Conservation (phyloP, 1,284 basidiomycete species). For the Moesziomyces parantarcticus region DNA sequence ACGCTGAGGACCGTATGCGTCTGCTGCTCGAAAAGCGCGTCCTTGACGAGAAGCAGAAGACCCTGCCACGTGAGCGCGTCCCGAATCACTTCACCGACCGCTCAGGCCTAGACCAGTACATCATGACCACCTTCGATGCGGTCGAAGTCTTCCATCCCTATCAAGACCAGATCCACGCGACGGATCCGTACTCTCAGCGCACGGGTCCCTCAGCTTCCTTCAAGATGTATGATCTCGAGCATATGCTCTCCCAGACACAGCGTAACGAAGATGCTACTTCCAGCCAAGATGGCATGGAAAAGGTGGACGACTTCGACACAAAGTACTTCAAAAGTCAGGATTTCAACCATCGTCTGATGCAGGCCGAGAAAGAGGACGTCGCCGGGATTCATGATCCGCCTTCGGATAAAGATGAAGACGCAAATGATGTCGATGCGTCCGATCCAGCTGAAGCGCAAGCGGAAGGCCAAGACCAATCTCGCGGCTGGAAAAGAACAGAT, state of each 20-base stretch:
- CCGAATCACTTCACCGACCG: slow-evolving; percentile 44
- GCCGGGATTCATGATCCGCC: slow-evolving; percentile 28
- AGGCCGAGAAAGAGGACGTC: slow-evolving; percentile 52
- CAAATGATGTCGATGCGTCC: not conserved
- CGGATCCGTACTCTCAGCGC: slow-evolving; percentile 43
- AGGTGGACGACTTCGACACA: slow-evolving; percentile 57
- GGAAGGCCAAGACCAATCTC: slow-evolving; percentile 1
- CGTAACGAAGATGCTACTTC: slow-evolving; percentile 58
- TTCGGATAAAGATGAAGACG: slow-evolving; percentile 34
- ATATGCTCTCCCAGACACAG: slow-evolving; percentile 50
- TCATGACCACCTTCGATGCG: slow-evolving; percentile 89
- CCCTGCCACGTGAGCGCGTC: slow-evolving; percentile 32
- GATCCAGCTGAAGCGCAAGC: slow-evolving; percentile 9
- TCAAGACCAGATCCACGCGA: slow-evolving; percentile 40
- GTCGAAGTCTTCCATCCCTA: slow-evolving; percentile 68
- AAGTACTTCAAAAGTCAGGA: slow-evolving; percentile 66
- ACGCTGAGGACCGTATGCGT: slow-evolving; percentile 66
- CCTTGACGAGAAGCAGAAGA: slow-evolving; percentile 70
- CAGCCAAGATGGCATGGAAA: slow-evolving; percentile 10
- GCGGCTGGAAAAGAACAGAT: slow-evolving; percentile 34
- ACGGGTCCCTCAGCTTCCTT: slow-evolving; percentile 39
- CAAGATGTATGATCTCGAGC: slow-evolving; percentile 53
- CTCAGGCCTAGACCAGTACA: slow-evolving; percentile 73
- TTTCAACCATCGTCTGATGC: slow-evolving; percentile 53
- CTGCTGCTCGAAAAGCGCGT: slow-evolving; percentile 61